Evolutionary conservation across 1,284 basidiomycete genomes (phyloP).

Genomic region (Pulveroboletus sp.): DNA sequence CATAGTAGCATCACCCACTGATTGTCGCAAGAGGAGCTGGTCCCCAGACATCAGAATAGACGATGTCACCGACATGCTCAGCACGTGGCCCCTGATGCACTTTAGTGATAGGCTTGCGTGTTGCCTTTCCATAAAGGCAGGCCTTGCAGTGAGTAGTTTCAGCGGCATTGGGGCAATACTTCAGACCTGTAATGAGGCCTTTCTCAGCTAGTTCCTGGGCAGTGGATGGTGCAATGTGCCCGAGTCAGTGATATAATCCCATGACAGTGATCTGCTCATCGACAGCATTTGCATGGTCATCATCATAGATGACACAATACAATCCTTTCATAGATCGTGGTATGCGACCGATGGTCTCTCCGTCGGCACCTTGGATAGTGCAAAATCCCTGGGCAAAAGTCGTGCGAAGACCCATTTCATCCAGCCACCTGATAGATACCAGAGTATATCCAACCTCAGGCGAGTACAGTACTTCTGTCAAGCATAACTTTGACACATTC

Average conservation of each 20-base stretch:
- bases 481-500: slow-evolving; percentile 21
- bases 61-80: no score
- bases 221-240: background rate
- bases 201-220: background rate
- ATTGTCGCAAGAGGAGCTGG: slow-evolving; percentile 25
- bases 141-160: slow-evolving; percentile 18
- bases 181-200: background rate
- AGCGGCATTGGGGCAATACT: no score
- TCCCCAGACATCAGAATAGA: slow-evolving; percentile 26
- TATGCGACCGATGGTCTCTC: slow-evolving; percentile 21
- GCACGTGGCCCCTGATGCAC: background rate
- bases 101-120: background rate
- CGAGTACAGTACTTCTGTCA: slow-evolving; percentile 36
- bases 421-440: slow-evolving; percentile 34
- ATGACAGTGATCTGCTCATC: background rate
- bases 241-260: background rate
- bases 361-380: slow-evolving; percentile 21
- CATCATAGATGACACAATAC: background rate
- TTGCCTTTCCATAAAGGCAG: slow-evolving; percentile 11
- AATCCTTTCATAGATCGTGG: background rate
- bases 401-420: slow-evolving; percentile 28
- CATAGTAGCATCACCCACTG: slow-evolving; percentile 26
- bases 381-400: slow-evolving; percentile 32
- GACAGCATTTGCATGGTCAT: background rate
- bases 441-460: slow-evolving; percentile 35